Evolutionary conservation across 306 rosid genomes (phyloP), one percentile per base, ranked within the genome.

Genomic region (Abrus precatorius): DNA sequence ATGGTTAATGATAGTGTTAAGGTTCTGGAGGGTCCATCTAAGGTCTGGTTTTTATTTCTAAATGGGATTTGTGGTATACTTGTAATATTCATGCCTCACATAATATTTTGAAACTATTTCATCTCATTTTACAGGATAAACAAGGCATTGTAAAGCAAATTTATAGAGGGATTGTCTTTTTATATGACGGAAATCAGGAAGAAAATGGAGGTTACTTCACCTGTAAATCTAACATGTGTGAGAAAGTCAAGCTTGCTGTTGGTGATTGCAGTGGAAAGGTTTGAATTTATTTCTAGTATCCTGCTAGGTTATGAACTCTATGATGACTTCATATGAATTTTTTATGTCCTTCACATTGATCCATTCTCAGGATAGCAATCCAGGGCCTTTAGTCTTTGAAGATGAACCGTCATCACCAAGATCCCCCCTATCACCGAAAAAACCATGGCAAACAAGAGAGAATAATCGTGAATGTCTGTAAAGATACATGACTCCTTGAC

Each of bases 81-180:
- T 40, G 47, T 27, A 72, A 75, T 59, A 43, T 56, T 32, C 32
- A 45, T 71, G 52, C 54, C 60, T 78, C 44, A 7, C 69, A 65
- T 64, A 82, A 62, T 62, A 43, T 71, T 79, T 49, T 48, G 76
- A 49, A 72, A 40, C 57, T 60, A 3, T 77, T 78, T 56, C 27
- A 38, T 85, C 72, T 82, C 56, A 73, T 75, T 82, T 85, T 87
- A 72, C 88, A 96, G 99, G 99, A 78, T 61, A 92, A 84, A 87
- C 97, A 96, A 82, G 99, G 98, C 32, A 85, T 90, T 74, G 94
- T 93, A 69, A 96, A 80, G 86, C 87, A 89, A 72, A 91, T 96
- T 52, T 96, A 92, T 80, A 82, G 95, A 50, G 93, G 97, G 71
- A 86, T 77, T 33, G 74, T 93, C 65, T 96, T 96, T 81, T 47